Evolutionary conservation across 2,329 filamentous ascomycete species (phyloP), one percentile per base, ranked within the genome.

Genomic region (Penicillium sp.): DNA sequence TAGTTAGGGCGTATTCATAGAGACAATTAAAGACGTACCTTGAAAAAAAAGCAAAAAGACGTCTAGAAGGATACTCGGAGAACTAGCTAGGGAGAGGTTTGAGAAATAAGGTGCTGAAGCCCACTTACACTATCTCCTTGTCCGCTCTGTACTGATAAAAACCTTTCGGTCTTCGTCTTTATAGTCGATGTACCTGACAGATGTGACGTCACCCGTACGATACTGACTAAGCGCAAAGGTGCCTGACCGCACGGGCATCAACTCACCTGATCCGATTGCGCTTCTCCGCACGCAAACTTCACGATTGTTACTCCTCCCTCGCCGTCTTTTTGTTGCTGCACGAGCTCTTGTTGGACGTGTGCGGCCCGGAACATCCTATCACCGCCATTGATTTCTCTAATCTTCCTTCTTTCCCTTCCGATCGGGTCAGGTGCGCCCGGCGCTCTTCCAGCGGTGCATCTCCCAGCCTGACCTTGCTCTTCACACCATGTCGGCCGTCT

Each of bases 281-380:
- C 59, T 63, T 63, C 61, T 63, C 61, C 61, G 61, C 61, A 63
- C 57, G 52, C 55, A 62, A 62, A 59, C 51, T 59, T 59, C 62
- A 53, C 46, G 44, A 36, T 13, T 31, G 44, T 51, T 46, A 40
- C 28, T 46, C 28, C 48, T 50, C 44, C 46, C 39, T 54, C 46
- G 18, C 35, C 44, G 35, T 46, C 46, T 38, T 31, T 33, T 30
- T 33, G 24, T 41, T 52, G 38, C 22, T 57, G 25, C 38, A 35
- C 33, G 46, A 50, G 51, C 22, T 50, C n/a, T 41, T 41, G 43
- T 28, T 39, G 42, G 14, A 42, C 43, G 20, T 25, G 42, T 31
- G 42, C 39, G 46, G 33, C 8, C 13, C 18, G 40, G 40, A 41
- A 28, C 33, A 39, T 47, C 20, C 11, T 18, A 24, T 9, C 38